Evolutionary conservation across 495 filamentous ascomycete genomes (phyloP).

Genomic region (Pyrenula massariospora): DNA sequence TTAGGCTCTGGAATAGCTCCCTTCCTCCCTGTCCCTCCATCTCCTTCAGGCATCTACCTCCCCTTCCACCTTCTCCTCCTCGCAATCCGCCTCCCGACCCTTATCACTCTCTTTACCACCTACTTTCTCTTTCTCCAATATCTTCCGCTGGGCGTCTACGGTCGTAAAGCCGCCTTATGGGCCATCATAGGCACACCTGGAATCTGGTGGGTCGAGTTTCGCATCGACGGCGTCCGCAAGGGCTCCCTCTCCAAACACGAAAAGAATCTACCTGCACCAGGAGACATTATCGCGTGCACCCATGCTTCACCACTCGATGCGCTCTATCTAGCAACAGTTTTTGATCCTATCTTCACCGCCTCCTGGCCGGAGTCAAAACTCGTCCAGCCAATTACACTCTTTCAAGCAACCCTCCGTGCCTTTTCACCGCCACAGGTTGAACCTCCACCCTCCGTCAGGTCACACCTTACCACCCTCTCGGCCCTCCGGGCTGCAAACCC

Average conservation of each 20-base stretch:
- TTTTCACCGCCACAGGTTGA: conserved; percentile 45
- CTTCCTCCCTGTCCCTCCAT: conserved; percentile 64
- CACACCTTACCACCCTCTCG: conserved; percentile 41
- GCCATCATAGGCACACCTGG: conserved; percentile 72
- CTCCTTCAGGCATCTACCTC: conserved; percentile 45
- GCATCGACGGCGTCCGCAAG: conserved; percentile 89
- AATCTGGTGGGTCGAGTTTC: conserved; percentile 95
- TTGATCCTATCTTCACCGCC: conserved; percentile 86
- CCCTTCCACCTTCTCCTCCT: conserved; percentile 62
- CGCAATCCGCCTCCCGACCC: conserved; percentile 64
- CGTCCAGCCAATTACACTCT: conserved; percentile 64
- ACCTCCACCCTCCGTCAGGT: conserved; percentile 29
- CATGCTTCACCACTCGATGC: conserved; percentile 89
- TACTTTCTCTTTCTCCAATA: conserved; percentile 79
- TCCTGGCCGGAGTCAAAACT: conserved; percentile 61
- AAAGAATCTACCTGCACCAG: conserved; percentile 65
- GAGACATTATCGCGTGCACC: conserved; percentile 74
- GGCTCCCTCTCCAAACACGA: conserved; percentile 47
- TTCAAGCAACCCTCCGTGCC: conserved; percentile 60
- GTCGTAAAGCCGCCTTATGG: conserved; percentile 80
- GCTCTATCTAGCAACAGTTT: conserved; percentile 91
- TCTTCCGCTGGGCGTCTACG: conserved; percentile 69
- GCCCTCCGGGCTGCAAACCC: conserved; percentile 57
- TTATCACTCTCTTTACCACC: conserved; percentile 51
- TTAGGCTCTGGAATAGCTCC: conserved; percentile 94